Percentiles rank a stretch among this genome's conserved stretches.
Evolutionary conservation across 805 yeast genomes (phyloP).

Genomic region (Yarrowia yakushimensis): DNA sequence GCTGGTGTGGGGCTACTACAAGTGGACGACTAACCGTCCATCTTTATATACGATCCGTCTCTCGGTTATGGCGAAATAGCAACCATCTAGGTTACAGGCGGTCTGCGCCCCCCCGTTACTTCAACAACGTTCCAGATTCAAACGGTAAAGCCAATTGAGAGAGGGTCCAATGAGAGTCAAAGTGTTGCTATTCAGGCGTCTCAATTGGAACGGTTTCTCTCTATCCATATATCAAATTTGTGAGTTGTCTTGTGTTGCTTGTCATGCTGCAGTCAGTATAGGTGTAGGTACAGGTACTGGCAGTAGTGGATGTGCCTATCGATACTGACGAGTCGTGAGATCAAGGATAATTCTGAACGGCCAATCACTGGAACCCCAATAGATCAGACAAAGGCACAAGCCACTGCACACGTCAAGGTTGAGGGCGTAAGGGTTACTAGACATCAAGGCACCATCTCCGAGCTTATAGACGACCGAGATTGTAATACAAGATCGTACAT

Average conservation of each 20-base stretch:
- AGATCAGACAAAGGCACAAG: neutral
- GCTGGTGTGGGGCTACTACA: too few relatives aligned
- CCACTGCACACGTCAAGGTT: constrained; percentile 9
- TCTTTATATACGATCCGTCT: neutral
- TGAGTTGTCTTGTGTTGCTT: too few relatives aligned
- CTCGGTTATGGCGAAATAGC: neutral
- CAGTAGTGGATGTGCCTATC: too few relatives aligned
- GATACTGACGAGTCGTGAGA: too few relatives aligned
- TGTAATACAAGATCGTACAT: too few relatives aligned
- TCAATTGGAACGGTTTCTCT: too few relatives aligned
- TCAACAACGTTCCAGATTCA: neutral
- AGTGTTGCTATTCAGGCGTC: neutral
- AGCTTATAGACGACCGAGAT: neutral
- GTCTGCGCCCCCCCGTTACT: neutral
- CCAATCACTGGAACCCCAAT: too few relatives aligned
- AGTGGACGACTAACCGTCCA: neutral
- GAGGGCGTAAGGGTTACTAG: neutral
- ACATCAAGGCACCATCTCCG: constrained; percentile 1
- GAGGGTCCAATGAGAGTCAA: neutral
- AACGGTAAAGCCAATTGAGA: neutral
- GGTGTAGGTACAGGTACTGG: too few relatives aligned
- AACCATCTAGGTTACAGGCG: constrained; percentile 1
- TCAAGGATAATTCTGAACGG: too few relatives aligned
- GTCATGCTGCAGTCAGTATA: too few relatives aligned
- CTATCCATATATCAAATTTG: too few relatives aligned